Evolutionary conservation across 176 grass and related monocot genomes (phyloP).

Genomic region (Ampelocalamus luodianensis): DNA sequence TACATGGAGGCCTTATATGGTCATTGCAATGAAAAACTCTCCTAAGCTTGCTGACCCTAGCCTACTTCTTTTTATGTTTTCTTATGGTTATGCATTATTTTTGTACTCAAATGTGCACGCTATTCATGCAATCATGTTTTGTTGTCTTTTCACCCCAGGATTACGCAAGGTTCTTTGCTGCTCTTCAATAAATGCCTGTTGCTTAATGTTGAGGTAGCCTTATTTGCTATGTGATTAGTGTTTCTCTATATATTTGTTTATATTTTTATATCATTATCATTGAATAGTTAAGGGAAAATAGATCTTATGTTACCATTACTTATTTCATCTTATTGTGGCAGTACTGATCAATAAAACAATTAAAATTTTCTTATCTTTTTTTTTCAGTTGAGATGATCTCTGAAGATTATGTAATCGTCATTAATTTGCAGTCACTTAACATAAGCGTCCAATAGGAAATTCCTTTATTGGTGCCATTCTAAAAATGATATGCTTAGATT

Average conservation of each 20-base stretch:
- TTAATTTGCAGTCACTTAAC: not conserved
- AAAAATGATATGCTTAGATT: not conserved
- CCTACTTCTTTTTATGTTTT: not conserved
- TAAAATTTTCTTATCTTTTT: not conserved
- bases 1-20: not conserved
- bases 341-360: slow-evolving; percentile 6
- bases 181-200: slow-evolving; percentile 90
- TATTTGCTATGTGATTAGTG: slow-evolving; percentile 12
- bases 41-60: not conserved
- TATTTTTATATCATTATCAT: slow-evolving; percentile 21
- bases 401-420: slow-evolving; percentile 1
- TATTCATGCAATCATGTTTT: slow-evolving; percentile 34
- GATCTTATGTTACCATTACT: not conserved
- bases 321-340: not conserved
- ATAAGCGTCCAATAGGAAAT: not conserved
- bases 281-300: not conserved
- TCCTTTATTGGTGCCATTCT: not conserved
- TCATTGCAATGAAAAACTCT: not conserved
- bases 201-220: slow-evolving; percentile 74
- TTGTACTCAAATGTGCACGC: slow-evolving; percentile 9
- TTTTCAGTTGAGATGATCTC: not conserved
- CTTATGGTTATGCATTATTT: not conserved
- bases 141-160: slow-evolving; percentile 48
- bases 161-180: slow-evolving; percentile 69
- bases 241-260: not conserved